Conservation (phyloP, 352 stramenopile genomes). For the Saprolegnia diclina region DNA sequence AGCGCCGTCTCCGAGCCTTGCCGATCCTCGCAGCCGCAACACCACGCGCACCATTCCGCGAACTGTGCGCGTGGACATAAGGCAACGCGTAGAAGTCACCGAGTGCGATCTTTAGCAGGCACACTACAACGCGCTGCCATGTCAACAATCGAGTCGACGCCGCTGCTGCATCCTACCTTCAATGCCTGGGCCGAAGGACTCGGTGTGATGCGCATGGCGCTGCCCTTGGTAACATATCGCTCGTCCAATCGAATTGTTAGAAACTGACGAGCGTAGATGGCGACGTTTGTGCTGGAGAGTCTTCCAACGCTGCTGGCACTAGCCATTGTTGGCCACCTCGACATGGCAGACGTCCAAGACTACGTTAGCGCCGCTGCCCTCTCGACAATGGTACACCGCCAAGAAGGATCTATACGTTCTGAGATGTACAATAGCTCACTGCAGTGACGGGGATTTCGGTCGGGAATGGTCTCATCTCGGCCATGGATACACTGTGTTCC, state of each 20-base stretch:
- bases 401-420: not conserved
- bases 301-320: slow-evolving; percentile 28
- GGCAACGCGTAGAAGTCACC: no score
- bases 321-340: slow-evolving; percentile 56
- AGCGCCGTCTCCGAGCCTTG: no score
- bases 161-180: not conserved
- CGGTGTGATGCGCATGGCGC: not conserved
- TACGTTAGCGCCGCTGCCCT: slow-evolving; percentile 60
- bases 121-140: slow-evolving; percentile 1
- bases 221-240: slow-evolving; percentile 10
- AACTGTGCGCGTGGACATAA: no score
- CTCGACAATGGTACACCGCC: slow-evolving; percentile 39
- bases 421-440: slow-evolving; percentile 34
- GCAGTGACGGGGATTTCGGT: slow-evolving; percentile 73
- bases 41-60: no score
- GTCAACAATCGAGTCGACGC: not conserved
- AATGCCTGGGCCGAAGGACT: not conserved
- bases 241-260: not conserved
- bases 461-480: slow-evolving; percentile 70
- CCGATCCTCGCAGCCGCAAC: no score
- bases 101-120: not conserved
- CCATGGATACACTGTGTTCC: slow-evolving; percentile 85
- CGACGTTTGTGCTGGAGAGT: slow-evolving; percentile 15
- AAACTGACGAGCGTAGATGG: not conserved
- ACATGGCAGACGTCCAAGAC: slow-evolving; percentile 44